Percentiles rank a stretch among this genome's conserved stretches.
Conservation (phyloP, 2,329 filamentous ascomycete species). For the Colletotrichum camelliae region DNA sequence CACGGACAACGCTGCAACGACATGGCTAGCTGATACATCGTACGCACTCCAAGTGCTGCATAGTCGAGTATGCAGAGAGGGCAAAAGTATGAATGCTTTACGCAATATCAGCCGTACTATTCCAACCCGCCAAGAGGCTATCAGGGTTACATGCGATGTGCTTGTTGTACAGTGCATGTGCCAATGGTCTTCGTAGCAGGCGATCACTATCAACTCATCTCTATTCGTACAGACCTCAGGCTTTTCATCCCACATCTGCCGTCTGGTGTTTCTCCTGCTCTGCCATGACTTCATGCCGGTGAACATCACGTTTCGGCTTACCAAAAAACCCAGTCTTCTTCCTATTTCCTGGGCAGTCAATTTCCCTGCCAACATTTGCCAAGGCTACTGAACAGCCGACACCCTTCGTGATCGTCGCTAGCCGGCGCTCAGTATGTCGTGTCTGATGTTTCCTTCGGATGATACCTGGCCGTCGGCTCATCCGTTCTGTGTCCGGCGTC, state of each 20-base stretch:
- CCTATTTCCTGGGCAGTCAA: background rate
- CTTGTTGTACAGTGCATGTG: background rate
- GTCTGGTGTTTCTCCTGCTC: background rate
- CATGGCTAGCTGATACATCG: background rate
- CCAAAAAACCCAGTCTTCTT: background rate
- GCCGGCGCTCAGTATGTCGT: background rate
- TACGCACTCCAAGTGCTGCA: background rate
- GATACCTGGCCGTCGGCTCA: background rate
- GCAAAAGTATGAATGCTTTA: background rate
- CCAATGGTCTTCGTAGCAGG: background rate
- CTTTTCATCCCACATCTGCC: background rate
- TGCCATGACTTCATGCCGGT: background rate
- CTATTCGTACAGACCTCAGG: background rate
- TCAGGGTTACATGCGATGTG: background rate
- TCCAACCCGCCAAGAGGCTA: background rate
- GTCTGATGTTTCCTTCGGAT: constrained; percentile 8
- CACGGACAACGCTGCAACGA: background rate
- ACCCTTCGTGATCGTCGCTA: background rate
- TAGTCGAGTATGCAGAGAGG: background rate
- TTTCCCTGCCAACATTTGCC: background rate
- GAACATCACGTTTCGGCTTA: constrained; percentile 1
- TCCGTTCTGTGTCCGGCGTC: background rate
- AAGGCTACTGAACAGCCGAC: background rate
- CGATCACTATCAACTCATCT: background rate
- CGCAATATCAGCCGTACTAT: background rate